A percentile compares a stretch with the other conserved stretches of the same genome.
These are phyloP conservation scores for Cystofilobasidium capitatum DNA, from an alignment of 768 basidiomycete species.

Conservation along the genomic window DNA sequence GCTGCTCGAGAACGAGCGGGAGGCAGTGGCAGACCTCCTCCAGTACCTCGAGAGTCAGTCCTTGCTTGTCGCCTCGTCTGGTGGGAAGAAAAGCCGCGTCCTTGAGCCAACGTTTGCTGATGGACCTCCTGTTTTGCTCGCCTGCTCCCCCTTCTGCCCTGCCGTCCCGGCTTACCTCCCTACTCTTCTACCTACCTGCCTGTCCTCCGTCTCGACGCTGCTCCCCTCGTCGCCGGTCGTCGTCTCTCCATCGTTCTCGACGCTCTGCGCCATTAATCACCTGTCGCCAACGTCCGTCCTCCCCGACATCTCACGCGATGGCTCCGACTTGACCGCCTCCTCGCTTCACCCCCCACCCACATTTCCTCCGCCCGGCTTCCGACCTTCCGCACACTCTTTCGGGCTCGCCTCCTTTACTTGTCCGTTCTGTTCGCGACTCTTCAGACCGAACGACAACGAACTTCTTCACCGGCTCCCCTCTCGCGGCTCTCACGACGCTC, in stretches of 20 bases:
- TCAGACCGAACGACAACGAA: slow-evolving; percentile 97
- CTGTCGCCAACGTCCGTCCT: not conserved
- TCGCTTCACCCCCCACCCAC: too few relatives aligned
- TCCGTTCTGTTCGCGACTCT: not conserved
- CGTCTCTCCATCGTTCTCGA: too few relatives aligned
- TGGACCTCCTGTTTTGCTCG: too few relatives aligned
- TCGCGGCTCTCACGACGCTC: slow-evolving; percentile 86
- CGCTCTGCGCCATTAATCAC: too few relatives aligned
- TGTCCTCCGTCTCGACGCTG: not conserved
- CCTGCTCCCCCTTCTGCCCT: not conserved
- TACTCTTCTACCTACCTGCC: not conserved
- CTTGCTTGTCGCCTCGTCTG: not conserved
- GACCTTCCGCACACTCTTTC: not conserved
- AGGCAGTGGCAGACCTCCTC: slow-evolving; percentile 92
- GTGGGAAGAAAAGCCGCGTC: not conserved
- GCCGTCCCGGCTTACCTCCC: slow-evolving; percentile 2
- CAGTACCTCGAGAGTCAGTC: slow-evolving; percentile 92
- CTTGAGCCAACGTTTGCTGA: not conserved
- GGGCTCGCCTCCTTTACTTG: not conserved
- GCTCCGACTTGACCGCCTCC: not conserved
- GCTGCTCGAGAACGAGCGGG: slow-evolving; percentile 55
- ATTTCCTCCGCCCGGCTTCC: slow-evolving; percentile 14
- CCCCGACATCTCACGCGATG: not conserved
- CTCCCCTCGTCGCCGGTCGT: not conserved
- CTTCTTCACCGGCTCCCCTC: slow-evolving; percentile 89